Percentiles rank a stretch among this genome's conserved stretches.
Evolutionary conservation across 768 basidiomycete genomes (phyloP).

Genomic region (Trametes meyenii): DNA sequence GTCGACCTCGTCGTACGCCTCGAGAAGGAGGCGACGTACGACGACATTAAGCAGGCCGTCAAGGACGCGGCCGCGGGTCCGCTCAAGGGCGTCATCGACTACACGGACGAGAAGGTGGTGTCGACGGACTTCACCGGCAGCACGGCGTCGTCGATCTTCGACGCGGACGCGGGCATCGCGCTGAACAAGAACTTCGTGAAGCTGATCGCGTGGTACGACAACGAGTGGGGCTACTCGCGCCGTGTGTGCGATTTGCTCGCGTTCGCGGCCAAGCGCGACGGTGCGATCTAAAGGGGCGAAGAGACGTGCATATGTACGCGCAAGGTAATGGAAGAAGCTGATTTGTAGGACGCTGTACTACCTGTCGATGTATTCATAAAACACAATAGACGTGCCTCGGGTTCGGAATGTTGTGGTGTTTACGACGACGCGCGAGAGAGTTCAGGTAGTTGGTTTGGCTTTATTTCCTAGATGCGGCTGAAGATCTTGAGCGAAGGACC

Average conservation of each 20-base stretch:
- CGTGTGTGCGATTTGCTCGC: slow-evolving; percentile 90
- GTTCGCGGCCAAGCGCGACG: slow-evolving; percentile 78
- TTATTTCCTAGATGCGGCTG: too few species aligned
- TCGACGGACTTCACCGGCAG: slow-evolving; percentile 91
- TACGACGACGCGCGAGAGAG: not conserved
- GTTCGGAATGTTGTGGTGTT: not conserved
- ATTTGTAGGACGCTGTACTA: slow-evolving; percentile 2
- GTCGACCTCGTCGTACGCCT: slow-evolving; percentile 95
- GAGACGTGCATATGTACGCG: not conserved
- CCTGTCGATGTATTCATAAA: slow-evolving; percentile 20
- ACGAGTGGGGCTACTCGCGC: slow-evolving; percentile 93
- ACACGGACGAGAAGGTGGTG: slow-evolving; percentile 93
- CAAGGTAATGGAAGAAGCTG: slow-evolving; percentile 2
- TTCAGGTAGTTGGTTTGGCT: too few species aligned
- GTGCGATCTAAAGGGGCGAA: slow-evolving; percentile 26
- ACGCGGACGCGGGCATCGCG: slow-evolving; percentile 89
- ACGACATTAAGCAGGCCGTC: slow-evolving; percentile 85
- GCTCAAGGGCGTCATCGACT: slow-evolving; percentile 77
- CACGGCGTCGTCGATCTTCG: slow-evolving; percentile 85
- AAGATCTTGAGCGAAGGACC: too few species aligned
- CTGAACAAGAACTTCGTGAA: slow-evolving; percentile 95
- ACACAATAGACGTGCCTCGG: slow-evolving; percentile 17
- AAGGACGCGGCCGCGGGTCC: slow-evolving; percentile 75
- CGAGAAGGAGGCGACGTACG: slow-evolving; percentile 84
- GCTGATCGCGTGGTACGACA: slow-evolving; percentile 95